These are phyloP conservation scores for Boletellus ananas DNA, from an alignment of 768 basidiomycete species.

Conservation along the genomic window DNA sequence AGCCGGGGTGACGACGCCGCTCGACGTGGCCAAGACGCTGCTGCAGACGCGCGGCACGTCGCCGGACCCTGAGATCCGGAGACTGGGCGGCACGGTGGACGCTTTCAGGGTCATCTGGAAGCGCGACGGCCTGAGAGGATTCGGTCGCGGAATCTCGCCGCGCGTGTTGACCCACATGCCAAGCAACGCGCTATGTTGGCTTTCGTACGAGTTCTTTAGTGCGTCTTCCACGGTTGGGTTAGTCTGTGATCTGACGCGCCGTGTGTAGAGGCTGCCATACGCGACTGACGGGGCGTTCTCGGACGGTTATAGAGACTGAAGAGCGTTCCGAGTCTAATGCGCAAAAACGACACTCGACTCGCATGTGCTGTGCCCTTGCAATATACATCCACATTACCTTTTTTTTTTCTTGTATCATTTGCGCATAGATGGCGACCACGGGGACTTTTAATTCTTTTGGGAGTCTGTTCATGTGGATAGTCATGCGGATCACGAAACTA, in stretches of 20 bases:
- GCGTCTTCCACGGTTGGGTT: conserved; percentile 31
- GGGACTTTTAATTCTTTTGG: background rate
- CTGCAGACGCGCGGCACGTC: conserved; percentile 93
- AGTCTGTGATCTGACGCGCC: conserved; percentile 3
- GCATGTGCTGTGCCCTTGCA: conserved; percentile 7
- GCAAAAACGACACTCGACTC: background rate
- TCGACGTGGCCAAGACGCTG: conserved; percentile 97
- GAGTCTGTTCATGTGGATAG: background rate
- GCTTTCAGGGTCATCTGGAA: conserved; percentile 86
- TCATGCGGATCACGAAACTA: background rate
- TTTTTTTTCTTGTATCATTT: conserved; percentile 1
- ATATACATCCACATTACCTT: conserved; percentile 19
- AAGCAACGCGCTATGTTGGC: conserved; percentile 95
- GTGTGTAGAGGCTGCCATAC: conserved; percentile 60
- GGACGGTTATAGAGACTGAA: conserved; percentile 14
- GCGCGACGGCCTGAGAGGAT: conserved; percentile 82
- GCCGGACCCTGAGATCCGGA: conserved; percentile 79
- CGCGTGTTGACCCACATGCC: conserved; percentile 95
- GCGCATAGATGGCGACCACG: background rate
- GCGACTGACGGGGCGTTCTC: conserved; percentile 30
- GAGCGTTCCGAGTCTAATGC: conserved; percentile 7
- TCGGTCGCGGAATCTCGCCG: conserved; percentile 83
- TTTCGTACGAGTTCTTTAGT: conserved; percentile 99
- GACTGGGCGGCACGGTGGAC: conserved; percentile 78
- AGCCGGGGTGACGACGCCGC: conserved; percentile 91